Conservation (phyloP, 257 asterid genomes). For the Petunia secreta region DNA sequence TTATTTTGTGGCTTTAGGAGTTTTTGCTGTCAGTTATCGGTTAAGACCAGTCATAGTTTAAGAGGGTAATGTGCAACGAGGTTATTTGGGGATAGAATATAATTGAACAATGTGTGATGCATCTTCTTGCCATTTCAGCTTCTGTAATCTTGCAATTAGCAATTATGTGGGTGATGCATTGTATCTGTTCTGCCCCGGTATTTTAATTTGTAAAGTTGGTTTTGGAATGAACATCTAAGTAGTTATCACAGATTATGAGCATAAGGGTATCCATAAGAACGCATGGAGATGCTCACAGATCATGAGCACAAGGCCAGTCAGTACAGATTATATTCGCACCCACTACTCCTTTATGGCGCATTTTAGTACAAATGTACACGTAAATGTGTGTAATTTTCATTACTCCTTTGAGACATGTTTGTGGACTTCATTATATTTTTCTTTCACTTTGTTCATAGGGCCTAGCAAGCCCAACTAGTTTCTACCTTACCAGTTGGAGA, state of each 20-base stretch:
- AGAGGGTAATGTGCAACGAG: no score
- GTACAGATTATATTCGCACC: no score
- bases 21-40: background rate
- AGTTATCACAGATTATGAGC: no score
- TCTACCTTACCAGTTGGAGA: background rate
- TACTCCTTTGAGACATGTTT: constrained; percentile 1
- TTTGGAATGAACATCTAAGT: background rate
- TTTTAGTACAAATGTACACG: no score
- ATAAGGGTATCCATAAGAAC: no score
- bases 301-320: no score
- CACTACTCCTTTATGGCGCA: no score
- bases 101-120: background rate
- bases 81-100: background rate
- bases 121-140: background rate
- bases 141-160: background rate
- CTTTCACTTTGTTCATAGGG: background rate
- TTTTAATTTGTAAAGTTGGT: background rate
- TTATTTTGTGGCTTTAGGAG: background rate
- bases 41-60: background rate
- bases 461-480: background rate
- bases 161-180: no score
- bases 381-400: background rate
- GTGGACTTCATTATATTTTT: background rate
- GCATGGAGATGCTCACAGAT: no score
- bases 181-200: background rate